Evolutionary conservation across 805 yeast genomes (phyloP), one percentile per base, ranked within the genome.

Genomic region (Priceomyces fermenticarens): DNA sequence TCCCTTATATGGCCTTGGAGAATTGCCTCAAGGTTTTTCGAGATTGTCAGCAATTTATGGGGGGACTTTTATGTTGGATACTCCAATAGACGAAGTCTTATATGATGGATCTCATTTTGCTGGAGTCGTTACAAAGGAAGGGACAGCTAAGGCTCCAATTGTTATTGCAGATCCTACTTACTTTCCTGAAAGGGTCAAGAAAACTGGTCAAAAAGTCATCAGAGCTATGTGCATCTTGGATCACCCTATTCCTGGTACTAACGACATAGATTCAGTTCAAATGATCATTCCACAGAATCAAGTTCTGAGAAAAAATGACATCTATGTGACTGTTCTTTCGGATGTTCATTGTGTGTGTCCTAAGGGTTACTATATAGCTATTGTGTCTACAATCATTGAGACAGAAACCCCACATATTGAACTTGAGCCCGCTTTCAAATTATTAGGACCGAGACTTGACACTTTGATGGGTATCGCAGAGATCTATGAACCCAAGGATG

Each of bases 21-120:
- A 93, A 65, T 75, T 93, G 45, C 99, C 99, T n/a, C 99, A 93
- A 69, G 99, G 97, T 7, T 93, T 93, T 71, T 97, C 98, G 9
- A 79, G 99, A 62, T 78, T 93, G 46, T 83, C 95, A 39, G 99
- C 99, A 17, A 91, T 93, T 51, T 89, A 93, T 59, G 99, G 99
- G 49, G 99, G 99, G 57, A 91, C 98, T 13, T 93, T 89, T 62
- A 93, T 93, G 99, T 78, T 93, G 58, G 96, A 89, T 61, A 91
- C 96, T 26, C 97, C 97, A 36, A 81, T 93, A 47, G 96, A 93
- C 46, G 96, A 91, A 67, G 77, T 90, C 13, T 73, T 86, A 38
- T 90, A 83, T 63, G 80, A 76, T 39, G 83, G 78, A 10, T 58
- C 58, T 41, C 84, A 80, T 57, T 88, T 89, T 51, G 72, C 73